Evolutionary conservation across 306 rosid genomes (phyloP).

Genomic region (Cucumis melo): DNA sequence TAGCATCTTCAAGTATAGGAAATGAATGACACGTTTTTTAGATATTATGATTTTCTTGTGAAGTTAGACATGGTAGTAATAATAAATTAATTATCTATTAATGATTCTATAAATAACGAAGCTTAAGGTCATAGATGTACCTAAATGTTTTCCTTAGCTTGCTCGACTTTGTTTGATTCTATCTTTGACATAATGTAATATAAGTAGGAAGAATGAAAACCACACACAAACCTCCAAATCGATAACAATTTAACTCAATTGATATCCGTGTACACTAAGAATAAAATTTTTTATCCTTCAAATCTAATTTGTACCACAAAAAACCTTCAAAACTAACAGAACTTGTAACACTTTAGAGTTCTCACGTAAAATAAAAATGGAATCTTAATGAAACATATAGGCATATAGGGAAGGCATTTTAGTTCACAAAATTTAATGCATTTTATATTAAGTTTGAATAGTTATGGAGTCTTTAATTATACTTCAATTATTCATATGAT

Average conservation of each 20-base stretch:
- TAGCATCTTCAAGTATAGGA: background rate
- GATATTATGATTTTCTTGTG: background rate
- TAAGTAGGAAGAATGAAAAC: background rate
- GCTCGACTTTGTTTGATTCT: background rate
- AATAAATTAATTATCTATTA: background rate
- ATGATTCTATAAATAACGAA: background rate
- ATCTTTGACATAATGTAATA: background rate
- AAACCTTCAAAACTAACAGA: background rate
- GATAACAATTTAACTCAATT: too few relatives aligned
- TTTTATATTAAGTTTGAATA: background rate
- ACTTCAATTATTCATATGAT: background rate
- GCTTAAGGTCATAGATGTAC: background rate
- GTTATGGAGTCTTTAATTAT: background rate
- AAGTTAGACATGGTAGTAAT: background rate
- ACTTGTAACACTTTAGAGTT: background rate
- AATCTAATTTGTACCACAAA: too few relatives aligned
- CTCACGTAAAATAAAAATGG: background rate
- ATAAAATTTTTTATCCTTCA: too few relatives aligned
- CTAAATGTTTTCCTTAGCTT: background rate
- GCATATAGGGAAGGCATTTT: background rate
- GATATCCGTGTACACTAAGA: too few relatives aligned
- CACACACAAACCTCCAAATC: too few relatives aligned
- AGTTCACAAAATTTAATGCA: background rate
- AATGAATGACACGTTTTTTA: background rate
- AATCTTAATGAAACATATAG: background rate